phyloP scores from a whole-genome alignment of 169 alveolate genomes.

The Eimeria acervulina region DNA sequence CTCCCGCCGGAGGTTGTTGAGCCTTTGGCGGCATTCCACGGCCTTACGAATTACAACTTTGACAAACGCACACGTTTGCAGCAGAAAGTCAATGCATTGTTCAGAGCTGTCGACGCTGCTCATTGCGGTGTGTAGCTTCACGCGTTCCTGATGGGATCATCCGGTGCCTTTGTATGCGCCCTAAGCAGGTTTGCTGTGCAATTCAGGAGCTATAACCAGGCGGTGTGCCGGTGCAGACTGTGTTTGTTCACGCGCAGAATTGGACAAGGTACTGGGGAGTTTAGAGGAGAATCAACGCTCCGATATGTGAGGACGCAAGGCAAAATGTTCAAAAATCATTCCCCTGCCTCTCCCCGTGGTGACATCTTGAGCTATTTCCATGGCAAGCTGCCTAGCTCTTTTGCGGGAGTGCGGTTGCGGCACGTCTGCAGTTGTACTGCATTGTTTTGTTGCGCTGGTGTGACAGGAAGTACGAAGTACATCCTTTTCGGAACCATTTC shows the following conservation, averaged over 20 bases:
- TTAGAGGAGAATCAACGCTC: slow-evolving; percentile 64
- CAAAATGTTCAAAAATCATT: neutral
- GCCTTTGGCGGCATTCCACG: slow-evolving; percentile 84
- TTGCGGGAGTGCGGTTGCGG: neutral
- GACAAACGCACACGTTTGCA: slow-evolving; percentile 79
- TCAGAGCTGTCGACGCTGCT: slow-evolving; percentile 42
- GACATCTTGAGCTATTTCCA: neutral
- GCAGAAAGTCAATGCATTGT: slow-evolving; percentile 78
- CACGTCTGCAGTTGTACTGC: neutral
- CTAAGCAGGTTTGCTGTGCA: neutral
- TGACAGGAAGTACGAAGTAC: slow-evolving; percentile 69
- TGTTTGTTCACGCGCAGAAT: slow-evolving; percentile 26
- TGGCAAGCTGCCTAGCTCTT: neutral
- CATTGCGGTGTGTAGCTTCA: neutral
- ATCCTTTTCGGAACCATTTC: slow-evolving; percentile 86
- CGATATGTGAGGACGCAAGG: slow-evolving; percentile 35
- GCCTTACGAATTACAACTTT: slow-evolving; percentile 74
- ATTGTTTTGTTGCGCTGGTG: neutral
- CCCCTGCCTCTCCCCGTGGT: neutral
- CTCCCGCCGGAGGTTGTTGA: slow-evolving; percentile 86
- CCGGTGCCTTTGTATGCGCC: neutral
- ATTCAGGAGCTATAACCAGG: neutral
- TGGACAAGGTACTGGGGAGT: slow-evolving; percentile 33
- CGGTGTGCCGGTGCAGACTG: neutral
- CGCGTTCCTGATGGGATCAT: neutral